Evolutionary conservation across 73 alveolate genomes (phyloP), one percentile per base, ranked within the genome.

Genomic region (Paraurostyla sp.): DNA sequence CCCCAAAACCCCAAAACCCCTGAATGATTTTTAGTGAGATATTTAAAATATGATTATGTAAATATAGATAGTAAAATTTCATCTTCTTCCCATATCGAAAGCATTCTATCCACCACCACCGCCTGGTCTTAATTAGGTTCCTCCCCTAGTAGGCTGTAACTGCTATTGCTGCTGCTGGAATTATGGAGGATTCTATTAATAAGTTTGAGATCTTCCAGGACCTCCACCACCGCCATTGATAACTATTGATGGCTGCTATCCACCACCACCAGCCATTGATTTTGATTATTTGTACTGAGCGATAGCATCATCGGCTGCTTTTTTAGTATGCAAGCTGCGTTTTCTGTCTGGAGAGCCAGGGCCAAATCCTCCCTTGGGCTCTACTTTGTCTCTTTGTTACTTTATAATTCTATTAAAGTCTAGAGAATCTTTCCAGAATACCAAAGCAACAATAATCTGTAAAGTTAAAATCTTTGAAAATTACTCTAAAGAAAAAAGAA

Each of bases 381-480:
- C 87, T 11, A 75, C 73, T 9, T 22, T 3, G 60, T 83, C 92
- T 25, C 40, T 29, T 25, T 48, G 48, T 45, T 83, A 43, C 13
- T 9, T 22, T 27, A 83, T 83, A 46, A 83, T 83, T 4, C 86
- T n/a, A 20, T 80, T 38, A 76, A 89, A 89, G 27, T 89, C 95
- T n/a, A 89, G 50, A 46, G 95, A 89, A 33, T 58, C 95, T 82
- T 89, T 89, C 95, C 95, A 89, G 62, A 89, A 89, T 0, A 89
- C 89, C 41, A 89, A 22, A 20, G 88, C 73, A 27, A 81, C 81
- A 35, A 81, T 43, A 20, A 59, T 36, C 91, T 81, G 32, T 18
- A 16, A 36, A 41, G 3, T 36, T 40, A 36, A n/a, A 6, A 0
- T 32, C 22, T 6, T 13, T 16, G 49, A 22, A 60, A 2, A 29